A percentile compares a stretch with the other conserved stretches of the same genome.
Evolutionary conservation across 2,329 filamentous ascomycete genomes (phyloP).

Genomic region (Aureobasidium sp.): DNA sequence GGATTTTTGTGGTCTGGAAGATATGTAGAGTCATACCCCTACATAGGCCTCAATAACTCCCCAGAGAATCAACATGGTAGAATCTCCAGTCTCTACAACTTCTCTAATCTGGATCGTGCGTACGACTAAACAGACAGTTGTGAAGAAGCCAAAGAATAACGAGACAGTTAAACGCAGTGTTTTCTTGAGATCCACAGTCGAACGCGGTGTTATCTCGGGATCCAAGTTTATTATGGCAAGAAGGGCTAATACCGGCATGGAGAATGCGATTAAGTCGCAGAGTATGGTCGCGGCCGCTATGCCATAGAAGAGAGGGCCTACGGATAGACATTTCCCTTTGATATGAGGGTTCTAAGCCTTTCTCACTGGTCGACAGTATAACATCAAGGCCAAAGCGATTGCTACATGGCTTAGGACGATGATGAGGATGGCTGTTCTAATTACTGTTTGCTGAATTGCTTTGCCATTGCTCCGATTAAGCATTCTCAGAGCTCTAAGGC

Average conservation of each 20-base stretch:
- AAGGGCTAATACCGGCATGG: not conserved
- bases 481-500: not conserved
- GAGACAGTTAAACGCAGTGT: not conserved
- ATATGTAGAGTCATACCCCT: not conserved
- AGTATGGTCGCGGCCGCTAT: not conserved
- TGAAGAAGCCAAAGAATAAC: not conserved
- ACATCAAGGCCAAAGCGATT: slow-evolving; percentile 1
- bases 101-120: not conserved
- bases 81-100: not conserved
- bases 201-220: not conserved
- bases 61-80: not conserved
- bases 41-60: not conserved
- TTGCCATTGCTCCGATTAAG: not conserved
- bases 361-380: not conserved
- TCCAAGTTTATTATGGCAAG: not conserved
- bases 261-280: slow-evolving; percentile 1
- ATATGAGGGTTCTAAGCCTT: slow-evolving; percentile 1
- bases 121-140: not conserved
- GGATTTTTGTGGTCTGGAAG: not conserved
- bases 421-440: not conserved
- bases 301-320: not conserved
- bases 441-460: not conserved
- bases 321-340: not conserved
- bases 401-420: not conserved
- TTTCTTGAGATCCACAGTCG: too few relatives aligned